Evolutionary conservation across 2,329 filamentous ascomycete genomes (phyloP).

Genomic region (Penicillium sp.): DNA sequence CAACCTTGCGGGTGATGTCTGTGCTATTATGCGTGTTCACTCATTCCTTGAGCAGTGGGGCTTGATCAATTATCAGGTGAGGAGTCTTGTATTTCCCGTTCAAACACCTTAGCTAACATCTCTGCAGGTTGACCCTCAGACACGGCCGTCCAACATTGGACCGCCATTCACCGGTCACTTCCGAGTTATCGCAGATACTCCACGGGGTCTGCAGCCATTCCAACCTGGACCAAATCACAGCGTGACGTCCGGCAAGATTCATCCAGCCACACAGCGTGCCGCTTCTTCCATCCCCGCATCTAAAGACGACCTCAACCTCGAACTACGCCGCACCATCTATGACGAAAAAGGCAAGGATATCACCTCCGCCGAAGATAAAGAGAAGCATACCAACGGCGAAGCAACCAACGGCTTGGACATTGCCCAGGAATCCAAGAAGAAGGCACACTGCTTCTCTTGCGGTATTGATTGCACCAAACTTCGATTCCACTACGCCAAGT

Average conservation of each 20-base stretch:
- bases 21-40: conserved; percentile 98
- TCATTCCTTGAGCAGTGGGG: conserved; percentile 98
- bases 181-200: conserved; percentile 92
- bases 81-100: conserved; percentile 12
- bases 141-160: conserved; percentile 89
- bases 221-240: conserved; percentile 81
- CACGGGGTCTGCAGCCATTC: conserved; percentile 89
- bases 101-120: conserved; percentile 30
- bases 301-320: conserved; percentile 85
- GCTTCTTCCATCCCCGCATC: conserved; percentile 64
- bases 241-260: conserved; percentile 60
- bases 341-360: conserved; percentile 87
- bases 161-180: conserved; percentile 98
- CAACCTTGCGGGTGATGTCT: conserved; percentile 95
- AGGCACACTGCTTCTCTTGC: conserved; percentile 83
- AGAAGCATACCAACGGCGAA: conserved; percentile 70
- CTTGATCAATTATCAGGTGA: conserved; percentile 96
- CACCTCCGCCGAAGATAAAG: conserved; percentile 67
- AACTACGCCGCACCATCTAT: conserved; percentile 92
- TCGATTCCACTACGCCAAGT: conserved; percentile 69
- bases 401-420: conserved; percentile 63
- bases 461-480: conserved; percentile 81
- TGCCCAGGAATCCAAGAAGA: conserved; percentile 63
- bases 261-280: conserved; percentile 68
- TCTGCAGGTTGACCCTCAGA: conserved; percentile 85